Base-by-base conservation (phyloP, 2,329 filamentous ascomycete genomes). In the Epichloe festucae region DNA sequence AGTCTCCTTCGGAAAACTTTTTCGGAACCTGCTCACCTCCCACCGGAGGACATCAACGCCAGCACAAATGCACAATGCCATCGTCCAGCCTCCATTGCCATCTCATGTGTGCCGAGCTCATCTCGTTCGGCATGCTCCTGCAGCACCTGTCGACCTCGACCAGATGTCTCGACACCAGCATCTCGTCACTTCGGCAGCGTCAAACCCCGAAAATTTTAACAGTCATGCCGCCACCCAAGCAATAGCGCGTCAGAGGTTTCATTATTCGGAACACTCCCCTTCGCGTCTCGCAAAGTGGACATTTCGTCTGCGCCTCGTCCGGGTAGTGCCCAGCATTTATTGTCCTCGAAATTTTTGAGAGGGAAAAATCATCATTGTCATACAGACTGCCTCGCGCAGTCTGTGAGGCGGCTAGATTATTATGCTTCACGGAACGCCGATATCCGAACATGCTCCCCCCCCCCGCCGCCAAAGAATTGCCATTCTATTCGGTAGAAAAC, bases 101-200 rank as follows among this genome's bases (percentile, higher is more conserved):
- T 19, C 50, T 52, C 19, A 57, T 61, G 47, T 67, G 67, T 52
- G 65, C 64, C 27, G 54, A 67, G 27, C 58, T 70, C 48, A 60
- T 70, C 23, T 66, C 66, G 4, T 63, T 70, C 52, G 67, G 63
- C 36, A 63, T 69, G 31, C 53, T 67, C 19, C 59, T 70, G 4
- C 67, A 70, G 36, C 51, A 63, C 38, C 51, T 69, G 14, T 62
- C 65, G 10, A 63, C 61, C 11, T 54, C 58, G 15, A 66, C 65
- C 23, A 56, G 49, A 42, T 49, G 55, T 27, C 41, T 57, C 21
- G 46, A 46, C 44, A 55, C 12, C 39, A 47, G 12, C 11, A n/a
- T 12, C 15, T 17, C 43, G 15, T n/a, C 15, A 35, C 27, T 7
- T 10, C 43, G 11, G 15, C 15, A 11, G 19, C 8, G 14, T 43